These are phyloP conservation scores for Heterotrichella gracilis DNA, from an alignment of 352 stramenopile species.

Conservation along the genomic window DNA sequence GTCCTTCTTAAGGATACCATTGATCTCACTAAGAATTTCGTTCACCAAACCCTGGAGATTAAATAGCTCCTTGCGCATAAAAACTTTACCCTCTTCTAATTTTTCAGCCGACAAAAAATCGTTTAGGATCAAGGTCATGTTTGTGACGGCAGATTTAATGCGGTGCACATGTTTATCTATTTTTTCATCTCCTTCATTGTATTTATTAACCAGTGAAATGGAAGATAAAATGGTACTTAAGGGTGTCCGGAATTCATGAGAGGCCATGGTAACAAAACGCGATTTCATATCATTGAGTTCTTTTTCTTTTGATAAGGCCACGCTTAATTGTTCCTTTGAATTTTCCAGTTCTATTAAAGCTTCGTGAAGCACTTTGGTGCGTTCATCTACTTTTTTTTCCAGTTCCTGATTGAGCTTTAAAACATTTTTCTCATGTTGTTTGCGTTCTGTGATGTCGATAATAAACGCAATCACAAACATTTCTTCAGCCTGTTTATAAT, in stretches of 20 bases:
- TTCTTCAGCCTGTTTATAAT: neutral
- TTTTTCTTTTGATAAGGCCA: neutral
- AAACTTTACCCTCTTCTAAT: neutral
- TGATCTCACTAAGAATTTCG: neutral
- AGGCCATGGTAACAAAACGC: neutral
- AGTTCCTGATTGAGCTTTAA: neutral
- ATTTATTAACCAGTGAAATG: neutral
- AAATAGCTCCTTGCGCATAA: neutral
- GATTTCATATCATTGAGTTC: conserved; percentile 6
- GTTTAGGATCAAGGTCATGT: conserved; percentile 7
- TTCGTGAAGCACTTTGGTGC: neutral
- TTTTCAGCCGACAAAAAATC: neutral
- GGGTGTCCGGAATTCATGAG: neutral
- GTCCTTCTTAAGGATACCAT: neutral
- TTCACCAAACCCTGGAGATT: neutral
- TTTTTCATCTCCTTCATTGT: neutral
- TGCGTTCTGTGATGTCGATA: neutral
- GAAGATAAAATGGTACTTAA: conserved; percentile 9
- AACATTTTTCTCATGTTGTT: neutral
- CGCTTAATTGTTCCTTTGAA: neutral
- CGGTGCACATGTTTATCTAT: neutral
- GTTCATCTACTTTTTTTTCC: neutral
- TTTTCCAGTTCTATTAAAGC: neutral
- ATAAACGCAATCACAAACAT: neutral
- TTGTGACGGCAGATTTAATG: neutral